Conservation (phyloP, 139 green algal species). For the Micractinium conductrix region DNA sequence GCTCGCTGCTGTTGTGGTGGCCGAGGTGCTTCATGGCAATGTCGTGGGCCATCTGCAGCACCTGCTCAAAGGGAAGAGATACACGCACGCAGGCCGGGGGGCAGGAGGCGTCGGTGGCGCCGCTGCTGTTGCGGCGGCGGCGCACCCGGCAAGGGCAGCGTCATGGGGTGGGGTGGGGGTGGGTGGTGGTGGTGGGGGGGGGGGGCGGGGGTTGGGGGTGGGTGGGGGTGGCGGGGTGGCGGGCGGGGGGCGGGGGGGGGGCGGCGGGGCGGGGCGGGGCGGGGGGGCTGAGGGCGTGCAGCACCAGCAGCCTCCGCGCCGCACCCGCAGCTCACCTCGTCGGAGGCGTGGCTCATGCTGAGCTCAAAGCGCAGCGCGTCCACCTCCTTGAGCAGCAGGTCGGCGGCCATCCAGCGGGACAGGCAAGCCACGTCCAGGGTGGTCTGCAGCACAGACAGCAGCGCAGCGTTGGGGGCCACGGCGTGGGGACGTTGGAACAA, state of each 20-base stretch:
- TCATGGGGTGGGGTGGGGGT: too few relatives aligned
- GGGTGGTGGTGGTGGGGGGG: background rate
- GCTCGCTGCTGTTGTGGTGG: background rate
- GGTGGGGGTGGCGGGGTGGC: background rate
- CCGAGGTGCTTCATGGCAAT: constrained; percentile 25
- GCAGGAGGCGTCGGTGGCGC: too few relatives aligned
- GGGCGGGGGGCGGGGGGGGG: background rate
- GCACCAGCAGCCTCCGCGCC: background rate
- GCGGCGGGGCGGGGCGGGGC: too few relatives aligned
- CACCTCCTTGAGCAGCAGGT: constrained; percentile 61
- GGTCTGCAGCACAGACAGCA: background rate
- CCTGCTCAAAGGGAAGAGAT: too few relatives aligned
- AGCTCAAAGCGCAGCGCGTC: constrained; percentile 92
- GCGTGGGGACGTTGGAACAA: too few relatives aligned
- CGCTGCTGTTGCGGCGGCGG: too few relatives aligned
- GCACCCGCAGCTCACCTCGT: constrained; percentile 59
- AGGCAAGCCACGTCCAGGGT: too few relatives aligned
- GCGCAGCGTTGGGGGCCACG: background rate
- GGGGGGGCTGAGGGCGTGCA: too few relatives aligned
- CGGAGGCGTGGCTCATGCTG: constrained; percentile 87
- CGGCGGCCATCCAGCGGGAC: too few relatives aligned
- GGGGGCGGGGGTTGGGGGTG: background rate
- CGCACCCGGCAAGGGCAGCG: too few relatives aligned
- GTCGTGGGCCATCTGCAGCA: constrained; percentile 49
- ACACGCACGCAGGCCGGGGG: too few relatives aligned